Conservation (phyloP, 495 filamentous ascomycete genomes). For the Penicillium goetzii region DNA sequence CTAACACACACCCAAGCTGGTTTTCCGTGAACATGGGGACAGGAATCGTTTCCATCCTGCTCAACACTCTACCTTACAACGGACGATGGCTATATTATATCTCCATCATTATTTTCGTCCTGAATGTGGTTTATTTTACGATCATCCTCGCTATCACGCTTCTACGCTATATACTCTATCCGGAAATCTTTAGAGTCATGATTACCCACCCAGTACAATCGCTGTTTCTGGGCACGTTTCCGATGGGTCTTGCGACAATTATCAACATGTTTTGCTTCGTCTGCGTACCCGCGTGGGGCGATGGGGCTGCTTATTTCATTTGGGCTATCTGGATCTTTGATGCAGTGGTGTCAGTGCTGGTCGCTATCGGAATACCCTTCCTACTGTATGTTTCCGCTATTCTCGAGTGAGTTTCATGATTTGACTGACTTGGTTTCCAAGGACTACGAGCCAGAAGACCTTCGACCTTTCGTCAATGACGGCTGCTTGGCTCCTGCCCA, state of each 20-base stretch:
- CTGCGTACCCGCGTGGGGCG: slow-evolving; percentile 51
- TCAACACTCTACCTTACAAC: slow-evolving; percentile 55
- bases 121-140: slow-evolving; percentile 53
- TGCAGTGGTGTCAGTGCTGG: slow-evolving; percentile 24
- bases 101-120: slow-evolving; percentile 50
- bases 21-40: slow-evolving; percentile 61
- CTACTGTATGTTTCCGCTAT: slow-evolving; percentile 30
- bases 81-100: slow-evolving; percentile 50
- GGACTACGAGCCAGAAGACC: slow-evolving; percentile 14
- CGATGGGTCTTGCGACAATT: slow-evolving; percentile 62
- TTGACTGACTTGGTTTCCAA: not conserved
- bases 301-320: slow-evolving; percentile 32
- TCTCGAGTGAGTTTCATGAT: slow-evolving; percentile 1
- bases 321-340: slow-evolving; percentile 59
- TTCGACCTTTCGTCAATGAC: slow-evolving; percentile 44
- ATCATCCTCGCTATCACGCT: slow-evolving; percentile 39
- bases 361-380: slow-evolving; percentile 37
- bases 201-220: slow-evolving; percentile 55
- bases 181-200: slow-evolving; percentile 52
- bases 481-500: slow-evolving; percentile 56
- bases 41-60: slow-evolving; percentile 59
- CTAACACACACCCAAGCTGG: slow-evolving; percentile 21
- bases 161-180: slow-evolving; percentile 56
- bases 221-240: slow-evolving; percentile 56
- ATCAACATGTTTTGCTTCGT: slow-evolving; percentile 56